Evolutionary conservation across 805 yeast species (phyloP).

Genomic region (Barnettozyma populi): DNA sequence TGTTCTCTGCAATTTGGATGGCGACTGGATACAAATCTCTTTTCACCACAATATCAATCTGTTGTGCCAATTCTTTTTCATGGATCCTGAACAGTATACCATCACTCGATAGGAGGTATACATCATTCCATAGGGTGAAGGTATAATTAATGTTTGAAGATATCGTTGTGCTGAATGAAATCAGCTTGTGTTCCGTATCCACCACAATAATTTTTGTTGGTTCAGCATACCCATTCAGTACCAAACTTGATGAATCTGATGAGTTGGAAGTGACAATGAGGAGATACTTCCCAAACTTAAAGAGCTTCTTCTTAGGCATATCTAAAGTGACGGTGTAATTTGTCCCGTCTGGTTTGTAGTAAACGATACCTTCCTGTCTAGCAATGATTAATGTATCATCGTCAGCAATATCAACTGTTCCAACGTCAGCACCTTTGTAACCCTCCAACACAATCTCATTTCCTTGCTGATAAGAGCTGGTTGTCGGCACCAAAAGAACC

Average conservation of each 20-base stretch:
- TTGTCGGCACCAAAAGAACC: constrained; percentile 65
- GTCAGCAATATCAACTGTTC: constrained; percentile 34
- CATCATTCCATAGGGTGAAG: constrained; percentile 49
- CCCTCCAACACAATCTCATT: constrained; percentile 45
- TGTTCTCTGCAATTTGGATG: constrained; percentile 50
- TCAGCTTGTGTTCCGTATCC: constrained; percentile 63
- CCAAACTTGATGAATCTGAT: constrained; percentile 28
- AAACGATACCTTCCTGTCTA: constrained; percentile 54
- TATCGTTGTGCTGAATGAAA: constrained; percentile 66
- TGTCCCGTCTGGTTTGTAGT: constrained; percentile 52
- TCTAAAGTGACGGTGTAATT: constrained; percentile 52
- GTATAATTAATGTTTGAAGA: constrained; percentile 57
- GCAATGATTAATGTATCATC: constrained; percentile 58
- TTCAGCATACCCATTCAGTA: constrained; percentile 27
- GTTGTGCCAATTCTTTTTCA: constrained; percentile 62
- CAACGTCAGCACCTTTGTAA: constrained; percentile 40
- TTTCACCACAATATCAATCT: constrained; percentile 61
- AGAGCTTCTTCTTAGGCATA: constrained; percentile 47
- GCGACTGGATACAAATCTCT: constrained; percentile 73
- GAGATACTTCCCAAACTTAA: constrained; percentile 49
- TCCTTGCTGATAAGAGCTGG: constrained; percentile 71
- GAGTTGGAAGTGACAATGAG: constrained; percentile 51
- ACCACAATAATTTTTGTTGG: constrained; percentile 59
- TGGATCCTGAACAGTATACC: constrained; percentile 66
- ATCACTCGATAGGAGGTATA: constrained; percentile 63